Conservation (phyloP, 140 eudicot genomes). For the Stevia rebaudiana region DNA sequence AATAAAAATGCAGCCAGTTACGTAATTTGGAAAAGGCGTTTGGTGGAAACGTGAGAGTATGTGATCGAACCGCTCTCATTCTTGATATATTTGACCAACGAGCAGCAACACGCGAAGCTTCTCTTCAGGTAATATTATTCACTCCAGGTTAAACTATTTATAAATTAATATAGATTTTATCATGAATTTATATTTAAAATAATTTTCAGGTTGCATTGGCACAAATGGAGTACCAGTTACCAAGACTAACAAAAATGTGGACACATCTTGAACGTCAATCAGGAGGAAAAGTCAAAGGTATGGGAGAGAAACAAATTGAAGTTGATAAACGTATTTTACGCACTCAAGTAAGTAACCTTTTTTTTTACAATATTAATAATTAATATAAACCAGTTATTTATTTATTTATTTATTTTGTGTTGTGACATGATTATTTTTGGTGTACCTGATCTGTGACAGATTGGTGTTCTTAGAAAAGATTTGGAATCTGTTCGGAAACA, state of each 20-base stretch:
- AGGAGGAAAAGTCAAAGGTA: conserved; percentile 98
- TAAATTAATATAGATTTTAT: not conserved
- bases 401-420: not conserved
- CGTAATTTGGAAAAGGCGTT: conserved; percentile 88
- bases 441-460: conserved; percentile 34
- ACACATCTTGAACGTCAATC: conserved; percentile 96
- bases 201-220: conserved; percentile 72
- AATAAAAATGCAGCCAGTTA: conserved; percentile 56
- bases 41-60: conserved; percentile 87
- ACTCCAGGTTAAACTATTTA: not conserved
- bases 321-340: conserved; percentile 96
- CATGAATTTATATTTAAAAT: conserved; percentile 3
- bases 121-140: conserved; percentile 61
- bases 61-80: conserved; percentile 95
- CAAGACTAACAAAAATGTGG: conserved; percentile 94
- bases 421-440: not conserved
- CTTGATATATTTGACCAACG: conserved; percentile 90
- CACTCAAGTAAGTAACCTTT: conserved; percentile 59
- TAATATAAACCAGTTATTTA: not conserved
- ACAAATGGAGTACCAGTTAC: conserved; percentile 94
- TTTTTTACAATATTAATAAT: not conserved
- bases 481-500: conserved; percentile 85
- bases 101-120: conserved; percentile 97
- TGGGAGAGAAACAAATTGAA: conserved; percentile 99
- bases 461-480: conserved; percentile 78